Evolutionary conservation across 2,329 filamentous ascomycete species (phyloP).

Genomic region (Lachnellula occidentalis): DNA sequence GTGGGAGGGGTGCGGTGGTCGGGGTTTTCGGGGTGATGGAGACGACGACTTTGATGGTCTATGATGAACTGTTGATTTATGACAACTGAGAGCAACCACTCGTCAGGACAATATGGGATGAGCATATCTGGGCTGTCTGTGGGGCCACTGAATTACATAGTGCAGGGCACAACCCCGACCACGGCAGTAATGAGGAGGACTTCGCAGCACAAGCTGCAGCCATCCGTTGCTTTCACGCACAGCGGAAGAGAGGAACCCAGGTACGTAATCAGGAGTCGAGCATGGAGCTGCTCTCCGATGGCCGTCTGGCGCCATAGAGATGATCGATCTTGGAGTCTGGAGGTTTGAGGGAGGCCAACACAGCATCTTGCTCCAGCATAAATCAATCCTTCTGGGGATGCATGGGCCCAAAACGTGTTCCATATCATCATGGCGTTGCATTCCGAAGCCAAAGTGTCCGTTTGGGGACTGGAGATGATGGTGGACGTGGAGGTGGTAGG

Average conservation of each 20-base stretch:
- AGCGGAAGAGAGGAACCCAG: not conserved
- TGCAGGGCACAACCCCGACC: not conserved
- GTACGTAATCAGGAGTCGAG: constrained; percentile 3
- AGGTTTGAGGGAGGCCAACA: not conserved
- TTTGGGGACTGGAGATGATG: not conserved
- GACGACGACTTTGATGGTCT: too few species aligned
- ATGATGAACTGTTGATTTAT: not conserved
- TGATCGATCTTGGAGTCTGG: not conserved
- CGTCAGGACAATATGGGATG: not conserved
- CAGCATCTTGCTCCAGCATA: not conserved
- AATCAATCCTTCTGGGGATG: not conserved
- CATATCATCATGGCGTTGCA: not conserved
- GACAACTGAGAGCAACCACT: constrained; percentile 4
- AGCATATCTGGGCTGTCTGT: not conserved
- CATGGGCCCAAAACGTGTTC: not conserved
- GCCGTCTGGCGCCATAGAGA: not conserved
- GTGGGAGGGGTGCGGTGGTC: not conserved
- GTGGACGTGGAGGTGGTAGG: constrained; percentile 1
- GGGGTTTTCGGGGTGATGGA: not conserved
- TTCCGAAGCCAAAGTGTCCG: not conserved
- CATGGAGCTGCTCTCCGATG: not conserved
- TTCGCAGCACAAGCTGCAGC: constrained; percentile 13
- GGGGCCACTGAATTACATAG: not conserved
- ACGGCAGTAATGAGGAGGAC: constrained; percentile 5
- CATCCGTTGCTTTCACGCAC: constrained; percentile 9